A percentile compares a stretch with the other conserved stretches of the same genome.
phyloP scores from a whole-genome alignment of 1,284 basidiomycete species.

The Pseudozyma tsukubaensis region DNA sequence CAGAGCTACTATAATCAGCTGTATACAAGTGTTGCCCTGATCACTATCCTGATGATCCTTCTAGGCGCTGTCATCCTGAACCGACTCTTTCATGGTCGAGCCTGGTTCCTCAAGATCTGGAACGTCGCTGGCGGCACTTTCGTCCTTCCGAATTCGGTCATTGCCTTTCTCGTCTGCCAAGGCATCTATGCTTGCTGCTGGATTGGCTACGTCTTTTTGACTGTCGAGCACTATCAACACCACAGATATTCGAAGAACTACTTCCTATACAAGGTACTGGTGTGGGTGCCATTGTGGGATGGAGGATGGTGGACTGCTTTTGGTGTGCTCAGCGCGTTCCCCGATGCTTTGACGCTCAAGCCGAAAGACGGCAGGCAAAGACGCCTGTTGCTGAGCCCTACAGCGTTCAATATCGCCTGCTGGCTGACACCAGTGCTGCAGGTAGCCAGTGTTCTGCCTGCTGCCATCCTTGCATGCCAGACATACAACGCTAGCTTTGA shows the following conservation, averaged over 20 bases:
- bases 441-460: conserved; percentile 8
- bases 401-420: conserved; percentile 25
- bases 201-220: conserved; percentile 14
- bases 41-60: background rate
- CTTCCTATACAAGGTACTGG: conserved; percentile 15
- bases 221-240: conserved; percentile 17
- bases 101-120: conserved; percentile 39
- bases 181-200: conserved; percentile 15
- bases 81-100: conserved; percentile 20
- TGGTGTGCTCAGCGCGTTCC: conserved; percentile 33
- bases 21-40: conserved; percentile 8
- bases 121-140: conserved; percentile 30
- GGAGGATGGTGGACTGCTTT: conserved; percentile 33
- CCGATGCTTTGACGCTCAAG: conserved; percentile 34
- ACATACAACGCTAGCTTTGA: conserved; percentile 3
- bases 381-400: conserved; percentile 31
- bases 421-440: conserved; percentile 21
- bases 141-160: conserved; percentile 33
- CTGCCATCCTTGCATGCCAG: conserved; percentile 5
- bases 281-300: conserved; percentile 27
- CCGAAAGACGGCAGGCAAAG: conserved; percentile 10
- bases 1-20: conserved; percentile 12
- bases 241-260: conserved; percentile 7
- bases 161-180: conserved; percentile 24
- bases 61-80: conserved; percentile 9